Evolutionary conservation across 2,329 filamentous ascomycete genomes (phyloP), one percentile per base, ranked within the genome.

Genomic region (Ceratocystis albifundus): DNA sequence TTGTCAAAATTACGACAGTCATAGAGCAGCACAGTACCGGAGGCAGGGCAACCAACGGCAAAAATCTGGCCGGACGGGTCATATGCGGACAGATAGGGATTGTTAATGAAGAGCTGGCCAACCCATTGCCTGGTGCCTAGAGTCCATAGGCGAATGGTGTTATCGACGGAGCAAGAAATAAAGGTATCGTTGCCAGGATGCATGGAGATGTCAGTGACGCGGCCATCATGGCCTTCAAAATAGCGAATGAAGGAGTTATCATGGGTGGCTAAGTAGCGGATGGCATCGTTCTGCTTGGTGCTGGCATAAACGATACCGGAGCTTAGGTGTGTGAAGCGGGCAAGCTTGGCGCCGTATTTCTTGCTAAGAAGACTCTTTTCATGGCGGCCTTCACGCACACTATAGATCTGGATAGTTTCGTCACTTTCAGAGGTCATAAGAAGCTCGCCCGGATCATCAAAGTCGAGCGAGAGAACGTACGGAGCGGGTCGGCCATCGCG

Each of bases 221-320:
- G 81, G 68, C 84, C 87, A 53, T 89, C 88, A 75, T 99, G 94
- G 62, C 93, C 94, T 69, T 89, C 87, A 74, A 97, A 99, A 77
- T 99, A 99, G 69, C 94, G 88, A 69, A 97, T 89, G 75, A 96
- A 99, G 68, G 88, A 89, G 77, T 97, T 96, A 75, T 97, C 94
- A 76, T 99, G 94, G 12, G 88, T 96, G 66, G 84, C 95, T 69
- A 91, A 88, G 77, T 88, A 96, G 74, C 86, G 87, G 70, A 88
- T 95, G 72, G 85, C 91, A 78, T 93, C 84, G 73, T 99, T 95
- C 71, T 95, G 86, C 74, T 96, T 96, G 12, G 94, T 99, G 74
- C 90, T 96, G 64, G 94, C 92, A 73, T 97, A 96, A 68, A 99
- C 86, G 73, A 99, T 90, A 74, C 90, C 92, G 25, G 90, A 90